Percentiles rank a stretch among this genome's conserved stretches.
phyloP scores from a whole-genome alignment of 208 protist genomes.

The Acanthamoeba lenticulata region DNA sequence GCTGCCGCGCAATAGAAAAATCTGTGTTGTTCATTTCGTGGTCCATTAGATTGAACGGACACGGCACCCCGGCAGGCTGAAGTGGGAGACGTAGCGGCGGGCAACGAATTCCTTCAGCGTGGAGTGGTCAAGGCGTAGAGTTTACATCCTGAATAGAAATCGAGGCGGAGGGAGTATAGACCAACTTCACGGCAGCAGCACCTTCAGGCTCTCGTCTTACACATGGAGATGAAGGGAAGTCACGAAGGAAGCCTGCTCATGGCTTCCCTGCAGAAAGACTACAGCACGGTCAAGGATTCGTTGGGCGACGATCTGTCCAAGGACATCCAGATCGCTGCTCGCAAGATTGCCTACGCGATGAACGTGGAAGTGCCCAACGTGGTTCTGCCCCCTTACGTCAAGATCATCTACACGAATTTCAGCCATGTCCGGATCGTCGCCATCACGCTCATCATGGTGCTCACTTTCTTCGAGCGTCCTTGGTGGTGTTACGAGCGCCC shows the following conservation, averaged over 20 bases:
- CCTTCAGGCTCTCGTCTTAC: not conserved
- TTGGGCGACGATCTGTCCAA: not conserved
- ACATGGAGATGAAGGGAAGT: not conserved
- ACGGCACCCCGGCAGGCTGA: too few relatives aligned
- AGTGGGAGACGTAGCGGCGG: too few relatives aligned
- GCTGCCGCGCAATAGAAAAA: too few relatives aligned
- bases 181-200: not conserved
- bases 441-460: not conserved
- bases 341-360: conserved; percentile 40
- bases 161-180: conserved; percentile 46
- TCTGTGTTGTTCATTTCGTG: too few relatives aligned
- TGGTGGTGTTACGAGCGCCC: conserved; percentile 6
- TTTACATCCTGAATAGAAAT: conserved; percentile 57
- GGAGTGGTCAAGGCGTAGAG: conserved; percentile 16
- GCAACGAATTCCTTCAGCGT: not conserved
- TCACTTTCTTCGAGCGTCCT: conserved; percentile 27
- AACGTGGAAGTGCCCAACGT: conserved; percentile 19
- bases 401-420: conserved; percentile 48
- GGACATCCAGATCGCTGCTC: not conserved
- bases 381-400: conserved; percentile 12
- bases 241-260: not conserved
- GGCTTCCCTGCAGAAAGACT: conserved; percentile 13
- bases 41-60: too few relatives aligned
- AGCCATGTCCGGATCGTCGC: not conserved
- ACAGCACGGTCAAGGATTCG: conserved; percentile 10